Base-by-base conservation (phyloP, 371 early-diverging fungal genomes). In the Mucor plumbeus region DNA sequence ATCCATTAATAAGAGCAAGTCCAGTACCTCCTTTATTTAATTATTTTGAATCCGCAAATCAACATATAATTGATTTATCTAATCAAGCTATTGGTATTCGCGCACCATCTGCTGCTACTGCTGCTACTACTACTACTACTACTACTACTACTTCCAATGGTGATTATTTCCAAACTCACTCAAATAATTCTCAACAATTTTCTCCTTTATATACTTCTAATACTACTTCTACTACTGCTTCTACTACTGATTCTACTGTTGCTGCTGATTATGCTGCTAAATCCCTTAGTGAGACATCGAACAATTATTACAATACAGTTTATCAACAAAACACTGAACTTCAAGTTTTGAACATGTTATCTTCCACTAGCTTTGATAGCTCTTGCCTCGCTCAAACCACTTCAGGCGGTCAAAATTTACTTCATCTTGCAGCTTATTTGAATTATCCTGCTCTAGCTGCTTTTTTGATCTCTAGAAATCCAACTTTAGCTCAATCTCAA, bases 61-160 rank as follows among this genome's bases (percentile, higher is more conserved):
- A 88, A 61, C 87, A 89, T 31, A 71, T 95, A 54, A 82, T 91
- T 78, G 91, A 91, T 70, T 83, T 95, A 40, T 88, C 92, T 0
- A 78, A 92, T 44, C 91, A 92, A 60, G 43, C 17, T 2, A 6
- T 33, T 33, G 43, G 43, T 33, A n/a, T 14, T 7, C 60, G 43
- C 13, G 34, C 34, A 3, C 54, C 54, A 34, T 54, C 58, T 13
- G 53, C 47, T 40, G 31, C 31, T 15, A 15, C 14, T 13, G 2
- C 36, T 26, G n/a, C n/a, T 40, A 40, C 31, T 15, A 15, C 14
- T 13, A 6, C 36, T 26, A n/a, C n/a, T n/a, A n/a, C n/a, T n/a
- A n/a, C n/a, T 40, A 40, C 31, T 15, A 15, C 14, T 13, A 6
- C 36, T 26, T 14, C 58, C 11, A 40, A 38, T 14, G 33, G 19